Evolutionary conservation across 2,329 filamentous ascomycete genomes (phyloP).

Genomic region (Trichoderma sp.): DNA sequence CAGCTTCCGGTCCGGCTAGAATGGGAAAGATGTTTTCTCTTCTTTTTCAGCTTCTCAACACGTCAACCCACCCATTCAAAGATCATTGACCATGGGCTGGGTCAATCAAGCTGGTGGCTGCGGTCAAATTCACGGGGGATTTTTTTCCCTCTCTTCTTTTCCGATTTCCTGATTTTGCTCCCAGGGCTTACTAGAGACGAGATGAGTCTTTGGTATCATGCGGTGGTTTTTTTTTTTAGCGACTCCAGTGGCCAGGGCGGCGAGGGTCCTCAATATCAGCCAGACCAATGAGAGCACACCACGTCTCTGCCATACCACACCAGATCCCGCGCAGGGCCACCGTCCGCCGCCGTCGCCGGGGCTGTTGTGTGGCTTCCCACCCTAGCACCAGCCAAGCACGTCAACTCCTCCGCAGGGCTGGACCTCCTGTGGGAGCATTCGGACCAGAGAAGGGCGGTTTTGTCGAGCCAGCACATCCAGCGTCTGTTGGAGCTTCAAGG

Average conservation of each 20-base stretch:
- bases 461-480: constrained; percentile 27
- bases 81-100: background rate
- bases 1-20: background rate
- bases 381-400: constrained; percentile 23
- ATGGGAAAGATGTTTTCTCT: background rate
- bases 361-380: constrained; percentile 20
- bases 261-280: constrained; percentile 26
- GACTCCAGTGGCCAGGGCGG: constrained; percentile 24
- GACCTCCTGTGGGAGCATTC: constrained; percentile 6
- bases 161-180: constrained; percentile 19
- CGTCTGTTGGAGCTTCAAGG: constrained; percentile 20
- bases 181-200: constrained; percentile 22
- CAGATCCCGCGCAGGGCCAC: constrained; percentile 30
- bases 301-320: constrained; percentile 39
- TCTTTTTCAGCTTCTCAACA: constrained; percentile 10
- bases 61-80: background rate
- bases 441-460: constrained; percentile 14
- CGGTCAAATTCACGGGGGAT: background rate
- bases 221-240: constrained; percentile 23
- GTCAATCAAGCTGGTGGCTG: background rate
- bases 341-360: constrained; percentile 21
- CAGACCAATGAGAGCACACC: constrained; percentile 40
- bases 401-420: constrained; percentile 23
- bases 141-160: background rate
- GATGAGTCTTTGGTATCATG: constrained; percentile 21